phyloP scores from a whole-genome alignment of 441 rosid genomes.

The Adansonia madagascariensis region DNA sequence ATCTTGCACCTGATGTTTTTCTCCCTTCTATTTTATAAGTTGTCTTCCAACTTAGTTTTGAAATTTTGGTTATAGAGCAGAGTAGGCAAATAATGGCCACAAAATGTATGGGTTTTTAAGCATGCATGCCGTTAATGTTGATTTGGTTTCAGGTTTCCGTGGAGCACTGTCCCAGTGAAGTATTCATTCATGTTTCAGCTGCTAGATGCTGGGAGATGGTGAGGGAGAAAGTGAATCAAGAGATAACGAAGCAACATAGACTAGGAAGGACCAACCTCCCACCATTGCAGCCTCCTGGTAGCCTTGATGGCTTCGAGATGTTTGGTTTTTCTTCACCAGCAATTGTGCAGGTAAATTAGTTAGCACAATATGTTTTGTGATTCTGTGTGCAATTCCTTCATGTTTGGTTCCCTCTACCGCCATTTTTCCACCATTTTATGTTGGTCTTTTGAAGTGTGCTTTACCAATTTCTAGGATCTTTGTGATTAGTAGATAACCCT shows the following conservation, averaged over 20 bases:
- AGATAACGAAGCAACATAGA: conserved; percentile 85
- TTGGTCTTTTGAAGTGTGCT: background rate
- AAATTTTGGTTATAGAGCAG: background rate
- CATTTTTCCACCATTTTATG: background rate
- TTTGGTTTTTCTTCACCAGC: conserved; percentile 96
- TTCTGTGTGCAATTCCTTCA: background rate
- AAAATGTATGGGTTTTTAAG: conserved; percentile 5
- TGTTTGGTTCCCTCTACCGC: background rate
- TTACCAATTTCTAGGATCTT: background rate
- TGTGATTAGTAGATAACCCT: background rate
- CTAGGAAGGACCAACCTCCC: conserved; percentile 78
- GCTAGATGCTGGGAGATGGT: conserved; percentile 99
- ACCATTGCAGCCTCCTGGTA: conserved; percentile 95
- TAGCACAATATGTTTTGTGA: background rate
- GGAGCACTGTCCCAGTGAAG: conserved; percentile 80
- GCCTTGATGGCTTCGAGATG: conserved; percentile 97
- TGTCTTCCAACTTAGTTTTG: background rate
- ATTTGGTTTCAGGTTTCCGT: conserved; percentile 68
- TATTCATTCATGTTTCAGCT: conserved; percentile 83
- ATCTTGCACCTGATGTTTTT: background rate
- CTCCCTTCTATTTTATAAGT: background rate
- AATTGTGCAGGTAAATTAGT: conserved; percentile 78
- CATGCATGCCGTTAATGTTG: conserved; percentile 18
- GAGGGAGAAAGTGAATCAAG: conserved; percentile 88
- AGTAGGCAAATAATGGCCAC: background rate